Conservation (phyloP, 345 rosid genomes). For the Sisymbrium irio region DNA sequence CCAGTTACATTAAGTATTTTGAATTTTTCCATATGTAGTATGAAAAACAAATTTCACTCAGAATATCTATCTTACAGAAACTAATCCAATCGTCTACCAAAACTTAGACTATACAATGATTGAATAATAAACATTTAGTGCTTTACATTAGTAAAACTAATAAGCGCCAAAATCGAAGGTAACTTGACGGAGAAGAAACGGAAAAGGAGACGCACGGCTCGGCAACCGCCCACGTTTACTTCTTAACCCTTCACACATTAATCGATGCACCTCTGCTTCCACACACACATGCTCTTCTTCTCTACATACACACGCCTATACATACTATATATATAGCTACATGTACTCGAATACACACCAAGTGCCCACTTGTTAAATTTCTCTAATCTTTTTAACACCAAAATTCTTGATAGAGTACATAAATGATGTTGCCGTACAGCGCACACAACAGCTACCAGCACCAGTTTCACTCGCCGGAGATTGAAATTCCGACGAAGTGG, state of each 20-base stretch:
- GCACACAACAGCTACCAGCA: conserved; percentile 26
- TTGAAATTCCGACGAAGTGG: conserved; percentile 30
- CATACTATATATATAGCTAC: conserved; percentile 5
- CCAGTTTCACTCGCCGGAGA: conserved; percentile 30
- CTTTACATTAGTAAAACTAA: neutral
- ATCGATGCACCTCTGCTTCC: conserved; percentile 33
- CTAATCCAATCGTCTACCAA: neutral
- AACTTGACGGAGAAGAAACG: conserved; percentile 34
- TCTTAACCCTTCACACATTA: conserved; percentile 9
- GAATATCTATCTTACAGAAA: neutral
- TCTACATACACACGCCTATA: neutral
- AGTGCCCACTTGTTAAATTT: conserved; percentile 4
- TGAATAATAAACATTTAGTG: neutral
- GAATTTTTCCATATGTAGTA: neutral
- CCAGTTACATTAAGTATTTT: neutral
- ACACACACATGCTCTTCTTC: conserved; percentile 43
- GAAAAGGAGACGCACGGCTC: conserved; percentile 43
- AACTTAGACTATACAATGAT: neutral
- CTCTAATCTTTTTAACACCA: conserved; percentile 2
- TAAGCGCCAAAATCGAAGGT: conserved; percentile 6
- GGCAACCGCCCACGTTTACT: conserved; percentile 73
- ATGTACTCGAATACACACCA: conserved; percentile 17
- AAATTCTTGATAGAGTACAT: neutral
- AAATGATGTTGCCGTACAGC: conserved; percentile 29
- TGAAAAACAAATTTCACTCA: neutral